Conservation (phyloP, 116 monocot genomes). For the Papilionanthe hybrid region DNA sequence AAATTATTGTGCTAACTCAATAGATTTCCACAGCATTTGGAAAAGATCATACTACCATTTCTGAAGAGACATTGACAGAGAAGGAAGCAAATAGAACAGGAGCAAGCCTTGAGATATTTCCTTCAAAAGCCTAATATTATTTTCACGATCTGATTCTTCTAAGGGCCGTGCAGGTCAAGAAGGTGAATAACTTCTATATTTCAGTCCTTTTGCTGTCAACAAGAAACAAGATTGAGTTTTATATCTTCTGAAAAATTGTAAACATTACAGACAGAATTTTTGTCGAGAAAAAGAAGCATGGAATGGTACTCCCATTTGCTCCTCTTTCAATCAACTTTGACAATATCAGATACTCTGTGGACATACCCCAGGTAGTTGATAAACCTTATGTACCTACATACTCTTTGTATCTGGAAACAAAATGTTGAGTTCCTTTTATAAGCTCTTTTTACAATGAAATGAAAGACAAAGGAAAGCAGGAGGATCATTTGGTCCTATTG, state of each 20-base stretch:
- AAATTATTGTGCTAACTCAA: neutral
- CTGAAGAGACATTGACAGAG: constrained; percentile 38
- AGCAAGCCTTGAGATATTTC: constrained; percentile 16
- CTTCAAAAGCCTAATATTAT: constrained; percentile 14
- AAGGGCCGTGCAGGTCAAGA: neutral
- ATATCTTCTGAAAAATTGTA: neutral
- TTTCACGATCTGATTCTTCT: constrained; percentile 13
- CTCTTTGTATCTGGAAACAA: neutral
- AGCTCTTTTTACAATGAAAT: constrained; percentile 48
- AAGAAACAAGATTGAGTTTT: neutral
- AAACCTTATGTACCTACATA: neutral
- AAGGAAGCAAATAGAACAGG: constrained; percentile 46
- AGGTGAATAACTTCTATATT: neutral
- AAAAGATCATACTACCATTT: constrained; percentile 24
- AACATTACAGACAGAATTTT: neutral
- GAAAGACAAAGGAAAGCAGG: constrained; percentile 47
- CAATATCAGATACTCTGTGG: constrained; percentile 57
- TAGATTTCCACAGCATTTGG: constrained; percentile 35
- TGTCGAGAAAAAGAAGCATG: constrained; percentile 22
- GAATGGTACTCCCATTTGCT: constrained; percentile 75
- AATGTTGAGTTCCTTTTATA: neutral
- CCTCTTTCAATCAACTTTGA: constrained; percentile 67
- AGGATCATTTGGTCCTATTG: constrained; percentile 54
- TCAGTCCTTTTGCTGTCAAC: neutral
- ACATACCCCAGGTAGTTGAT: constrained; percentile 56